These are phyloP conservation scores for Lepidopterella palustris DNA, from an alignment of 495 filamentous ascomycete genomes.

Conservation along the genomic window DNA sequence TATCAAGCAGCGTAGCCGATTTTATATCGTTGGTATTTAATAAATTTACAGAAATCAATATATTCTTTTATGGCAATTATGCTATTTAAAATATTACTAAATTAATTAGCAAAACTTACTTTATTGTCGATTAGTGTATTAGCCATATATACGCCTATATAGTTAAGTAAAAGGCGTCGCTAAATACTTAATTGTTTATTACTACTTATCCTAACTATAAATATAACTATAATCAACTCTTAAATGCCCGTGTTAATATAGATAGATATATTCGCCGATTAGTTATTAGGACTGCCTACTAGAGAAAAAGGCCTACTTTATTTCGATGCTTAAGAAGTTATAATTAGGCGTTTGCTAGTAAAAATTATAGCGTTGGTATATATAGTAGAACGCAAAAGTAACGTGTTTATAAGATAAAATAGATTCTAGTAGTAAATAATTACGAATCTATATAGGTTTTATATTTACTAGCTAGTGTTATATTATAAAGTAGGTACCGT, in stretches of 20 bases:
- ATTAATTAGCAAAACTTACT: not conserved
- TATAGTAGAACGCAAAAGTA: not conserved
- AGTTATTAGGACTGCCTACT: no score
- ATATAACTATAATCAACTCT: not conserved
- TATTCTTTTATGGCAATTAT: not conserved
- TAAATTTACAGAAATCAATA: not conserved
- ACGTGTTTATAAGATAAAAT: not conserved
- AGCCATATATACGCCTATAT: not conserved
- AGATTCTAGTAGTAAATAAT: not conserved
- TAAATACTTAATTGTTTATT: not conserved
- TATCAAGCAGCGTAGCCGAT: not conserved
- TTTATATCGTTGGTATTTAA: not conserved
- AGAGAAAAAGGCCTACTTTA: no score
- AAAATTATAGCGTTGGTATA: no score
- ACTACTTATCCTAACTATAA: not conserved
- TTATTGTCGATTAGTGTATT: not conserved
- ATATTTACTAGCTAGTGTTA: not conserved
- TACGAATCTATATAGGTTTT: not conserved
- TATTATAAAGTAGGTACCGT: not conserved
- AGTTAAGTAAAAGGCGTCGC: not conserved
- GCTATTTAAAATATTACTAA: not conserved
- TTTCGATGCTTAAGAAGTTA: no score
- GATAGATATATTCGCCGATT: no score
- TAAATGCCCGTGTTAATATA: not conserved
- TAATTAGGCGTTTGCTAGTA: no score